Evolutionary conservation across 1,139 yeast species (phyloP).

Genomic region (Scheffersomyces parashehatae): DNA sequence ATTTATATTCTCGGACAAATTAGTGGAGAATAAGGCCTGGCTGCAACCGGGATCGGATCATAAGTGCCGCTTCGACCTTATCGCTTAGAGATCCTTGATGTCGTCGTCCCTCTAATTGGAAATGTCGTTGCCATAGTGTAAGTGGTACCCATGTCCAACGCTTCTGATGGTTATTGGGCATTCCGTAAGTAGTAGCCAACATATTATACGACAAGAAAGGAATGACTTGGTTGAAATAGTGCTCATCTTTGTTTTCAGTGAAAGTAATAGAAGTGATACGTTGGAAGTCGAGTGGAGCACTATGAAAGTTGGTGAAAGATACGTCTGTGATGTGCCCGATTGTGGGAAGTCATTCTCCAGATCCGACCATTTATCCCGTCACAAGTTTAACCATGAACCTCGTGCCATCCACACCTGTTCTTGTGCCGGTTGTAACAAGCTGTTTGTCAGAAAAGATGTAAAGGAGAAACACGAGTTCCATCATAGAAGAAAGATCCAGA

Average conservation of each 20-base stretch:
- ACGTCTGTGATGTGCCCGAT: conserved; percentile 19
- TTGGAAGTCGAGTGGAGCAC: conserved; percentile 28
- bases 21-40: background rate
- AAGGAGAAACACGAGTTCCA: conserved; percentile 2
- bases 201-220: background rate
- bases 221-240: background rate
- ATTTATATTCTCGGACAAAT: background rate
- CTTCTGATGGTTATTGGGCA: background rate
- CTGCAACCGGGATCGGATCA: background rate
- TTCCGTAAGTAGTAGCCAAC: background rate
- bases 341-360: conserved; percentile 1
- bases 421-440: conserved; percentile 2
- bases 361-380: conserved; percentile 1
- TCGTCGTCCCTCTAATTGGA: background rate
- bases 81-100: background rate
- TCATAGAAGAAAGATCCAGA: background rate
- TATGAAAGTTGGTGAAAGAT: conserved; percentile 15
- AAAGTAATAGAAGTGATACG: background rate
- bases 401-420: conserved; percentile 7
- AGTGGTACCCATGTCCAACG: background rate
- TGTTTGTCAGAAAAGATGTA: conserved; percentile 1
- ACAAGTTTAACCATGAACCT: background rate
- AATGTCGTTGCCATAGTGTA: background rate
- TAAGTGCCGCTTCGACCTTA: background rate
- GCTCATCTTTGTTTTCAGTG: background rate